Conservation (phyloP, 768 basidiomycete genomes). For the Amanita fuliginea region DNA sequence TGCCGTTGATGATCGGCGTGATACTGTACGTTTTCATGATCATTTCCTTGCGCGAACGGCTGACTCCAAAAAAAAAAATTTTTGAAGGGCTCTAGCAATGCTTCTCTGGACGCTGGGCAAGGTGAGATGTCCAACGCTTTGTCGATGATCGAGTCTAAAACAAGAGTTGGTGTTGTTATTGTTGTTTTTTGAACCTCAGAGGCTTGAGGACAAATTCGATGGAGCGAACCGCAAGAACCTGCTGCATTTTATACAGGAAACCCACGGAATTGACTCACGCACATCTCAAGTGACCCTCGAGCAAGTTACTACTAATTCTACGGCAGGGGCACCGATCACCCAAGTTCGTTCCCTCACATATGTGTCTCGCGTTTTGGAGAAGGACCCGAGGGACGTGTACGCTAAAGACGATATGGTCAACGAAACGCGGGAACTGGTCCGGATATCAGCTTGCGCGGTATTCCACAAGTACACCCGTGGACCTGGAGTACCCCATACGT, state of each 20-base stretch:
- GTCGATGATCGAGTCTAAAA: no score
- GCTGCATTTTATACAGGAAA: constrained; percentile 38
- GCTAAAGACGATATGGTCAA: constrained; percentile 8
- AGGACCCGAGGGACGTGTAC: constrained; percentile 7
- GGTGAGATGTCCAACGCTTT: no score
- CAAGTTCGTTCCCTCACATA: constrained; percentile 9
- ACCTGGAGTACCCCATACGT: constrained; percentile 53
- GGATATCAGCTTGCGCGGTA: constrained; percentile 43
- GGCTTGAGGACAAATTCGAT: constrained; percentile 54
- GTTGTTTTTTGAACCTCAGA: constrained; percentile 11
- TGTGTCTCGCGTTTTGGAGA: constrained; percentile 10
- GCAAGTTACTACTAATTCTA: no score
- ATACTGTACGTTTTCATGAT: constrained; percentile 26
- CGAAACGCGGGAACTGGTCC: constrained; percentile 17
- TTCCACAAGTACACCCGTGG: constrained; percentile 48
- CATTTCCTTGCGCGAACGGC: no score
- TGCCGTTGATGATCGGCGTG: constrained; percentile 46
- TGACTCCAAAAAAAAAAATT: no score
- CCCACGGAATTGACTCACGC: constrained; percentile 10
- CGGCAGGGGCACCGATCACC: constrained; percentile 9
- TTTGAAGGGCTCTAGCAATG: constrained; percentile 31
- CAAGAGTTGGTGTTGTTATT: no score
- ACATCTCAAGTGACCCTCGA: constrained; percentile 4
- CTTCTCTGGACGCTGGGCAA: constrained; percentile 60
- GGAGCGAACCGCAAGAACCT: constrained; percentile 43